A percentile compares a stretch with the other conserved stretches of the same genome.
Evolutionary conservation across 805 yeast genomes (phyloP).

Genomic region (Saturnispora silvae): DNA sequence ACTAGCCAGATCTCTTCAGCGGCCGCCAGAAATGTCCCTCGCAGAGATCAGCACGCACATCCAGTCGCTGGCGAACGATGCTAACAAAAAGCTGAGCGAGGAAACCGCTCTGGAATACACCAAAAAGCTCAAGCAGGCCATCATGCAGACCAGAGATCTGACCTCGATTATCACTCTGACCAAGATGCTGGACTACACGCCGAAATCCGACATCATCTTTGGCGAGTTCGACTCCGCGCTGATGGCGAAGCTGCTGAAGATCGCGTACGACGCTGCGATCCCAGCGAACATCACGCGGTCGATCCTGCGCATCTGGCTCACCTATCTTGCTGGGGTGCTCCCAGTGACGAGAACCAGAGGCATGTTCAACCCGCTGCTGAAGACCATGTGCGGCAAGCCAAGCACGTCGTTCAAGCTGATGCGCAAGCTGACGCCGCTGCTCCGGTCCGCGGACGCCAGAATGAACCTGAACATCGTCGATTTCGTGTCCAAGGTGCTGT

Average conservation of each 20-base stretch:
- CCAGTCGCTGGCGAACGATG: too few relatives aligned
- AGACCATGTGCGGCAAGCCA: slow-evolving; percentile 12
- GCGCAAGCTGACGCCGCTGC: slow-evolving; percentile 32
- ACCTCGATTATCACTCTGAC: slow-evolving; percentile 46
- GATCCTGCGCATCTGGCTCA: slow-evolving; percentile 23
- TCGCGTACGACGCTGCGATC: slow-evolving; percentile 13
- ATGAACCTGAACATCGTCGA: slow-evolving; percentile 34
- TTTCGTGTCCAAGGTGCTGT: slow-evolving; percentile 35
- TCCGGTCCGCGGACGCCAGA: slow-evolving; percentile 35
- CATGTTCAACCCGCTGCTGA: slow-evolving; percentile 20
- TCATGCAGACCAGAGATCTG: slow-evolving; percentile 20
- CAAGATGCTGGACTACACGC: slow-evolving; percentile 38
- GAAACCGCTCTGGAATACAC: not conserved
- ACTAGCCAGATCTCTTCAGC: too few relatives aligned
- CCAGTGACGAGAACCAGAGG: slow-evolving; percentile 25
- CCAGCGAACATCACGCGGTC: slow-evolving; percentile 10
- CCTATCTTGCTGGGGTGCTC: slow-evolving; percentile 34
- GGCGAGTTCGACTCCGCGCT: slow-evolving; percentile 17
- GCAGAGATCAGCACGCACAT: too few relatives aligned
- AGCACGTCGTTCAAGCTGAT: slow-evolving; percentile 20
- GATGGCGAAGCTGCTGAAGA: slow-evolving; percentile 17
- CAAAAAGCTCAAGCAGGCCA: not conserved
- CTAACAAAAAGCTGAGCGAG: too few relatives aligned
- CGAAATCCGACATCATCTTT: slow-evolving; percentile 22
- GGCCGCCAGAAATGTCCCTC: too few relatives aligned